Evolutionary conservation across 495 filamentous ascomycete species (phyloP).

Genomic region (Lichenothelia convexa): DNA sequence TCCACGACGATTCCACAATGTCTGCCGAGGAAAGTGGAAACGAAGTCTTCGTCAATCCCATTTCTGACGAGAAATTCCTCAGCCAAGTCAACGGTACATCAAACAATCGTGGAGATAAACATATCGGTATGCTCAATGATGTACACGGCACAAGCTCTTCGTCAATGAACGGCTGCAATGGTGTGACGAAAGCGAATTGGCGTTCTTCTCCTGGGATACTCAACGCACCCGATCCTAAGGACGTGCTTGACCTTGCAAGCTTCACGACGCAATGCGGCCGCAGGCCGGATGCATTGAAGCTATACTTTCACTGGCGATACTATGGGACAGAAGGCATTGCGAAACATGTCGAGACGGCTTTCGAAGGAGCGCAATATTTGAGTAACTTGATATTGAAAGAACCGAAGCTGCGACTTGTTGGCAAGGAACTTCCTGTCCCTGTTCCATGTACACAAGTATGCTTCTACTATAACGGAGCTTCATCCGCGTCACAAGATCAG

Average conservation of each 20-base stretch:
- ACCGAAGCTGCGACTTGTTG: slow-evolving; percentile 49
- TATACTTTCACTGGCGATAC: slow-evolving; percentile 76
- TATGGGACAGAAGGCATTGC: slow-evolving; percentile 44
- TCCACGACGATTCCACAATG: too few species aligned
- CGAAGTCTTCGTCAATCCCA: too few species aligned
- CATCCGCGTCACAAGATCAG: too few species aligned
- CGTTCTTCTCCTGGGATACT: too few species aligned
- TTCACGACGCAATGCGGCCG: slow-evolving; percentile 86
- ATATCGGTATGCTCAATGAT: too few species aligned
- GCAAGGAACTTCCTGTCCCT: slow-evolving; percentile 52
- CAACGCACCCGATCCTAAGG: too few species aligned
- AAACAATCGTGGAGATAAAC: too few species aligned
- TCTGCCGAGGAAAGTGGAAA: not conserved
- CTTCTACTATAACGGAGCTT: slow-evolving; percentile 70
- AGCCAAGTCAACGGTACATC: too few species aligned
- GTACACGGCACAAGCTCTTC: too few species aligned
- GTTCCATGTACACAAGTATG: slow-evolving; percentile 88
- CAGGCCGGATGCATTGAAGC: slow-evolving; percentile 66
- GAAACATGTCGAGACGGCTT: slow-evolving; percentile 47
- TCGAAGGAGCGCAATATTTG: slow-evolving; percentile 46
- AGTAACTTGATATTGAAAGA: slow-evolving; percentile 33
- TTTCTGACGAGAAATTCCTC: too few species aligned
- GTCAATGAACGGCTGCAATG: too few species aligned
- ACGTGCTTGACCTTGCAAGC: slow-evolving; percentile 91
- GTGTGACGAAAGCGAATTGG: too few species aligned